phyloP scores from a whole-genome alignment of 306 rosid genomes.

The Leucaena leucocephala region DNA sequence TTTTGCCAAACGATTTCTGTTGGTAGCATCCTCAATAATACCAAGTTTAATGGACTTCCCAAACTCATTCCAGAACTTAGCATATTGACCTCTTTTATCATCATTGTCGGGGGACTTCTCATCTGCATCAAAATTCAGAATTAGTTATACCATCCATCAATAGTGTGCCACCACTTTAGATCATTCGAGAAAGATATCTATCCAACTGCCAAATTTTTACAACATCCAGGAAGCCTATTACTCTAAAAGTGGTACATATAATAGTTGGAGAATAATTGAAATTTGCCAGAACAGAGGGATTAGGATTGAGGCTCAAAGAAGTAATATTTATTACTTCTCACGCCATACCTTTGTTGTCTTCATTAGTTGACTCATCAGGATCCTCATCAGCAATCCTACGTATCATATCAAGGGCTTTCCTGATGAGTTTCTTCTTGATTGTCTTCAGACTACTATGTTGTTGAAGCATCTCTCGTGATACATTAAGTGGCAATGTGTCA shows the following conservation, averaged over 20 bases:
- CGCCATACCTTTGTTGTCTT: conserved; percentile 77
- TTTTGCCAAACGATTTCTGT: conserved; percentile 96
- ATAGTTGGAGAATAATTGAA: neutral
- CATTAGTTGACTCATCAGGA: conserved; percentile 84
- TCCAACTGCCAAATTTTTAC: neutral
- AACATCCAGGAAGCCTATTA: neutral
- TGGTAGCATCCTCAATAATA: conserved; percentile 94
- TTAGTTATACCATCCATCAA: conserved; percentile 12
- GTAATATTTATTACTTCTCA: conserved; percentile 13
- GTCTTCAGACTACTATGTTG: conserved; percentile 94
- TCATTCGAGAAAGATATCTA: neutral
- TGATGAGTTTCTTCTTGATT: conserved; percentile 95
- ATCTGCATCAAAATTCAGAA: conserved; percentile 52
- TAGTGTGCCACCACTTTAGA: neutral
- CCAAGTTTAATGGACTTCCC: conserved; percentile 98
- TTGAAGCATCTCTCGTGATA: conserved; percentile 99
- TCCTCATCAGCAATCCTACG: conserved; percentile 95
- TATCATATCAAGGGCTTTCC: conserved; percentile 99
- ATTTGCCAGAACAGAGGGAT: neutral
- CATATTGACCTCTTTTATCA: conserved; percentile 87
- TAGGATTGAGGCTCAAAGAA: neutral
- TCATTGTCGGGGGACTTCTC: conserved; percentile 68
- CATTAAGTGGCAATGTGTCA: conserved; percentile 94
- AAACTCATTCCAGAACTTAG: conserved; percentile 95
- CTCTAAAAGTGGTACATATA: neutral